Base-by-base conservation (phyloP, 2,329 filamentous ascomycete genomes). In the Hansfordia pulvinata region DNA sequence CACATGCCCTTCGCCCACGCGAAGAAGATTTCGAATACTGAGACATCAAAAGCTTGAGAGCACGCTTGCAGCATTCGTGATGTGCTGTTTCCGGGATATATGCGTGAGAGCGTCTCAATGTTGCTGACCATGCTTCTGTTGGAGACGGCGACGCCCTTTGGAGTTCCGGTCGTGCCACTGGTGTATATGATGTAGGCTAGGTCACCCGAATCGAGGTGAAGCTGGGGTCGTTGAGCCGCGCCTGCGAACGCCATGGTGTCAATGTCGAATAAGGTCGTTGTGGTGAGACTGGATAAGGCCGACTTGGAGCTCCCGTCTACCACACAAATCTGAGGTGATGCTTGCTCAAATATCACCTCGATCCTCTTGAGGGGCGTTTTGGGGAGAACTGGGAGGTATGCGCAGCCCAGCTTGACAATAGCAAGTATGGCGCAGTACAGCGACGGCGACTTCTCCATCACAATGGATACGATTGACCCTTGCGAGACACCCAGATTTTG, bases 1-100 rank as follows among this genome's bases (percentile, higher is more conserved):
- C 76, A 79, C 58, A 88, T 82, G 4, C 83, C 83, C 18, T 64
- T 63, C 24, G 69, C 67, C 78, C 84, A 92, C 0, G 83, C 62
- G 40, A 83, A 92, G 46, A 93, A 88, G 10, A 92, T 86, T 42
- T 93, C 85, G 44, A 92, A 92, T 0, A 92, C 79, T 1, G 83
- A 92, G 2, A 92, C 75, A 42, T 92, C 82, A 43, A 92, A 93
- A 0, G 77, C 78, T 42, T 85, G 80, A 1, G 82, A 88, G 42
- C 80, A 92, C 3, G 80, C 72, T 49, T 93, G 85, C 0, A 93
- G 57, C 17, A 93, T 57, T n/a, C 73, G 66, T 1, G 73, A 67
- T 2, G 50, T 39, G 2, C 39, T 39, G 1, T 52, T 43, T 0
- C 56, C 54, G 0, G 80, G 78, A 41, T 92, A 93, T 0, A 81